Evolutionary conservation across 169 alveolate species (phyloP).

Genomic region (Blepharisma undulans): DNA sequence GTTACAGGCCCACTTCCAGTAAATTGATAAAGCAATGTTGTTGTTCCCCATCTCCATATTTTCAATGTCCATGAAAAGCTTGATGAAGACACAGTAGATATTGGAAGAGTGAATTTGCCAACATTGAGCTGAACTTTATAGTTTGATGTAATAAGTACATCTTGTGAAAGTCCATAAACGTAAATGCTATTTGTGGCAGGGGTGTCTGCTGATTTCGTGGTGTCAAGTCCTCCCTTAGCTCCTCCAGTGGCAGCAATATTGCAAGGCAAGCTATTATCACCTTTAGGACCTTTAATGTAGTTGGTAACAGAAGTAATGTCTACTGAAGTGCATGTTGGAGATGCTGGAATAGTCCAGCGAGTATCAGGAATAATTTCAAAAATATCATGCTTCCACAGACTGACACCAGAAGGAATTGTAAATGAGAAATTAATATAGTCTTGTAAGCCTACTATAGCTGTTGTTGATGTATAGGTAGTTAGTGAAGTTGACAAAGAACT

Average conservation of each 20-base stretch:
- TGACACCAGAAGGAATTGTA: not conserved
- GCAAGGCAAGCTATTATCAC: not conserved
- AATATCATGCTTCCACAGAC: conserved; percentile 14
- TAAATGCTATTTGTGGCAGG: not conserved
- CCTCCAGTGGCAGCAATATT: not conserved
- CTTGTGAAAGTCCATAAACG: not conserved
- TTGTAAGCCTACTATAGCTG: not conserved
- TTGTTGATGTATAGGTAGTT: not conserved
- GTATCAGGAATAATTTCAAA: not conserved
- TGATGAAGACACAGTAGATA: not conserved
- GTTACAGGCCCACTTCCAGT: conserved; percentile 34
- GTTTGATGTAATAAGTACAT: not conserved
- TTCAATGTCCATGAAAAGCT: not conserved
- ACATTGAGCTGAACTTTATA: not conserved
- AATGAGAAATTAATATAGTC: not conserved
- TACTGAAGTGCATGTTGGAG: not conserved
- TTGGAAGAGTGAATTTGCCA: not conserved
- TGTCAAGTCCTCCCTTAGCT: no score
- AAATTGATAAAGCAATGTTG: not conserved
- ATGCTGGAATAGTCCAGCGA: not conserved
- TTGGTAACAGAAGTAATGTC: not conserved
- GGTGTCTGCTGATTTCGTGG: not conserved
- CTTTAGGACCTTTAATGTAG: not conserved
- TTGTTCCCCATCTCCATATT: not conserved
- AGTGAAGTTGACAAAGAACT: not conserved